A percentile compares a stretch with the other conserved stretches of the same genome.
phyloP scores from a whole-genome alignment of 1,284 basidiomycete genomes.

The Apiotrichum akiyoshidainum region DNA sequence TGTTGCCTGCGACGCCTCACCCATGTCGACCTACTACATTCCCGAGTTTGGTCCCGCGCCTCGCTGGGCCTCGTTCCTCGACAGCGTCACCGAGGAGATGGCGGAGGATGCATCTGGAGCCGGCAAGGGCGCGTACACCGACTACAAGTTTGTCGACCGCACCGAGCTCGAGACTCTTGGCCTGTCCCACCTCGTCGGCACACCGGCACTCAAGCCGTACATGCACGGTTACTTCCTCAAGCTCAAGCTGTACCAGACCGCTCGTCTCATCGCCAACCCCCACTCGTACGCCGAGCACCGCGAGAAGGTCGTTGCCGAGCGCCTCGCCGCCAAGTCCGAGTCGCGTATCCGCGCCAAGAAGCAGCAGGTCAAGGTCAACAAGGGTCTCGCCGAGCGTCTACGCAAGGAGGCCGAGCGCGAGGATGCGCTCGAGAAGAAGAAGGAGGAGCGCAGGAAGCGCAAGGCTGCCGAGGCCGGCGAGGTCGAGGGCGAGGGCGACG shows the following conservation, averaged over 20 bases:
- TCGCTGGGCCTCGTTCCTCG: slow-evolving; percentile 94
- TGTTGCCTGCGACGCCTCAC: slow-evolving; percentile 87
- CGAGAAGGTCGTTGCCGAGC: slow-evolving; percentile 78
- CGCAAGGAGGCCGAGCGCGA: slow-evolving; percentile 69
- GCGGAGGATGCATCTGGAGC: slow-evolving; percentile 65
- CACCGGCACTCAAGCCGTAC: slow-evolving; percentile 92
- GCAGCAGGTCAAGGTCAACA: slow-evolving; percentile 75
- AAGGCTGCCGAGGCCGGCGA: slow-evolving; percentile 27
- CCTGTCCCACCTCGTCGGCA: slow-evolving; percentile 91
- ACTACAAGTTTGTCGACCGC: slow-evolving; percentile 95
- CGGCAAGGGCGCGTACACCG: slow-evolving; percentile 68
- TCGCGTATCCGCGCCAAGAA: slow-evolving; percentile 81
- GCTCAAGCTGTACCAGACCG: slow-evolving; percentile 91
- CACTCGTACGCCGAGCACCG: slow-evolving; percentile 92
- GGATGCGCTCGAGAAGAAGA: slow-evolving; percentile 62
- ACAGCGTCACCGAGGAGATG: slow-evolving; percentile 97
- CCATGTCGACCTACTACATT: slow-evolving; percentile 87
- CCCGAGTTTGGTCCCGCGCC: slow-evolving; percentile 96
- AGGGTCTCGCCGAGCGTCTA: slow-evolving; percentile 82
- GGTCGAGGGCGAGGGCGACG: slow-evolving; percentile 39
- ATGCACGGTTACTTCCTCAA: slow-evolving; percentile 99
- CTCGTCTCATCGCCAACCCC: slow-evolving; percentile 91
- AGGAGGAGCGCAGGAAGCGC: slow-evolving; percentile 52
- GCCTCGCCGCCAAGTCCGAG: slow-evolving; percentile 90
- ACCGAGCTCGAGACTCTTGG: slow-evolving; percentile 79